These are phyloP conservation scores for Guillardia theta DNA, from an alignment of 78 protist genomes.

Conservation along the genomic window DNA sequence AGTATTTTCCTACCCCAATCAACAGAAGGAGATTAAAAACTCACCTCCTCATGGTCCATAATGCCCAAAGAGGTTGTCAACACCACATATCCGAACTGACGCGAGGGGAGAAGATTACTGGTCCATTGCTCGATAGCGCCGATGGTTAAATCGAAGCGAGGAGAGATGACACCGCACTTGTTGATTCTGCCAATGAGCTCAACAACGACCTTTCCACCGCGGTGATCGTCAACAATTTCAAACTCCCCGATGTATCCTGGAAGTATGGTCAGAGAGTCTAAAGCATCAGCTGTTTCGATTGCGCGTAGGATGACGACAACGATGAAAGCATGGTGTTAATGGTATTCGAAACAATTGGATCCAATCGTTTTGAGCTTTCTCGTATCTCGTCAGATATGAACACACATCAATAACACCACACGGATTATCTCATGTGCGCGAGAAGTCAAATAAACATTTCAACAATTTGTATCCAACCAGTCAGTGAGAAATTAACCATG, in stretches of 20 bases:
- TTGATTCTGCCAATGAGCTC: conserved; percentile 98
- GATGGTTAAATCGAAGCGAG: conserved; percentile 92
- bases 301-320: too few species aligned
- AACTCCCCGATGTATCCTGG: conserved; percentile 99
- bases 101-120: conserved; percentile 94
- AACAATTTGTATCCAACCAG: too few species aligned
- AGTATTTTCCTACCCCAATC: background rate
- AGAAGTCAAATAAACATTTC: too few species aligned
- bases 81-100: conserved; percentile 98
- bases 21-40: background rate
- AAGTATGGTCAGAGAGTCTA: too few species aligned
- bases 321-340: too few species aligned
- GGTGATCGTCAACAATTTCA: conserved; percentile 99
- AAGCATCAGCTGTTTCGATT: too few species aligned
- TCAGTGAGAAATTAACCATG: too few species aligned
- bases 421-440: too few species aligned
- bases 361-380: too few species aligned
- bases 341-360: too few species aligned
- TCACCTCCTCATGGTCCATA: conserved; percentile 98
- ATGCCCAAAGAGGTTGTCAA: conserved; percentile 99
- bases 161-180: conserved; percentile 99
- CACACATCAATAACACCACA: too few species aligned
- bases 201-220: conserved; percentile 98
- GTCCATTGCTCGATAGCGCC: conserved; percentile 83
- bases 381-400: too few species aligned